Base-by-base conservation (phyloP, 2,329 filamentous ascomycete genomes). In the Thielaviopsis cerberus region DNA sequence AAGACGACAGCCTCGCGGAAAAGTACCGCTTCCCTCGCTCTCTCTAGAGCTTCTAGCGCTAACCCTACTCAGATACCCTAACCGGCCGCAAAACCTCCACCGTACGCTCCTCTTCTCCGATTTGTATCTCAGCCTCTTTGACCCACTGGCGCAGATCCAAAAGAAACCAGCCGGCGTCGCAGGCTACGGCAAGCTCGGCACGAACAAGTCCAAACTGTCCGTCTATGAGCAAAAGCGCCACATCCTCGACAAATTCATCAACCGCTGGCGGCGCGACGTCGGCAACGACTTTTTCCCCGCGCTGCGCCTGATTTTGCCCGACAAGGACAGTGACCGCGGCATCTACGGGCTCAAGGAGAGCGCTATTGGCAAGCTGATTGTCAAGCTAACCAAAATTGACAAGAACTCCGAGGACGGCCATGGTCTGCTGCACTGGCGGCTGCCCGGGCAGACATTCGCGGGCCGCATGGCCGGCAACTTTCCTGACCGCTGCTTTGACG, bases 311-410 rank as follows among this genome's bases (percentile, higher is more conserved):
- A 95, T 97, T 59, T 76, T 96, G 3, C 90, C 91, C 0, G 88
- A 94, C 65, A 94, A 94, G 67, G 92, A 98, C 66, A 81, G 89
- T 45, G 89, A 97, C 65, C 81, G 92, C 53, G 85, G 86, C 20
- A 89, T 95, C 74, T 98, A 97, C 66, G 88, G 91, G 0, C 74
- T 98, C 48, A 97, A 97, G 67, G 92, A 98, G 72, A 90, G 85
- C 67, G 80, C 83, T 4, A 89, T 98, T 61, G 91, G 85, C 10
- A 95, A 89, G 67, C 72, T 97, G 22, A 74, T 97, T n/a, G 86
- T 96, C 60, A 91, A 89, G 67, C 78, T 95, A 45, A 85, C 95
- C 75, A 91, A 90, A 67, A 94, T 98, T 65, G 85, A 90, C 72
- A 87, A 85, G 65, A 83, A 90, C 64, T 94, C 88, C 0, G 88